These are phyloP conservation scores for Citrus glauca DNA, from an alignment of 345 rosid species.

Conservation along the genomic window DNA sequence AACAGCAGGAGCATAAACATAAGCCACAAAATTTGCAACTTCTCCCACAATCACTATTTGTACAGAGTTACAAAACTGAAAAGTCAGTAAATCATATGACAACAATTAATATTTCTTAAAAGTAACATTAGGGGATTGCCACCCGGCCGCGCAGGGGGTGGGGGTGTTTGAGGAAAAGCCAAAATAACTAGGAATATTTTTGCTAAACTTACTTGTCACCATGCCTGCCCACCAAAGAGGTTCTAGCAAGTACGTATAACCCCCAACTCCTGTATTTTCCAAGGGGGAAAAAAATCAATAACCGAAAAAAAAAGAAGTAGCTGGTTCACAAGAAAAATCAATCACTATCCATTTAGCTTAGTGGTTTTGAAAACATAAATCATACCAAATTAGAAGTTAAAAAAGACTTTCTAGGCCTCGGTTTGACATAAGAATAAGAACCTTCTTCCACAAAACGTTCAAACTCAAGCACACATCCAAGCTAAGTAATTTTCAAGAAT, in stretches of 20 bases:
- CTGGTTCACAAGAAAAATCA: not conserved
- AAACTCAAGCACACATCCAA: not conserved
- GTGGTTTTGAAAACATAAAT: not conserved
- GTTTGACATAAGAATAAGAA: not conserved
- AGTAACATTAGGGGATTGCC: not conserved
- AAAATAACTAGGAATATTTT: not conserved
- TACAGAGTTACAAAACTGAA: slow-evolving; percentile 3
- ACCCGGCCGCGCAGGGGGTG: not conserved
- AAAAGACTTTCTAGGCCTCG: not conserved
- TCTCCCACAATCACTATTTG: slow-evolving; percentile 80
- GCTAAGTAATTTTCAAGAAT: not conserved
- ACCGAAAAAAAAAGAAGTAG: not conserved
- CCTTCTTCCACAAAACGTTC: not conserved
- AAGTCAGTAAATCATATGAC: slow-evolving; percentile 1
- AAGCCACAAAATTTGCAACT: slow-evolving; percentile 87
- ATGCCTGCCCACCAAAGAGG: slow-evolving; percentile 99
- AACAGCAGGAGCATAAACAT: slow-evolving; percentile 91
- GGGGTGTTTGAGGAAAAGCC: not conserved
- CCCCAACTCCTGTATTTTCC: slow-evolving; percentile 64
- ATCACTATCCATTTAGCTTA: not conserved
- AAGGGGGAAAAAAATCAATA: slow-evolving; percentile 4
- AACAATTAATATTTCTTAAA: not conserved
- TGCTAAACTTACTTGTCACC: slow-evolving; percentile 59
- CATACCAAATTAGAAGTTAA: not conserved
- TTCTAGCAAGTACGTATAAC: slow-evolving; percentile 83